These are phyloP conservation scores for Xylaria polymorpha DNA, from an alignment of 2,329 filamentous ascomycete genomes.

Conservation along the genomic window DNA sequence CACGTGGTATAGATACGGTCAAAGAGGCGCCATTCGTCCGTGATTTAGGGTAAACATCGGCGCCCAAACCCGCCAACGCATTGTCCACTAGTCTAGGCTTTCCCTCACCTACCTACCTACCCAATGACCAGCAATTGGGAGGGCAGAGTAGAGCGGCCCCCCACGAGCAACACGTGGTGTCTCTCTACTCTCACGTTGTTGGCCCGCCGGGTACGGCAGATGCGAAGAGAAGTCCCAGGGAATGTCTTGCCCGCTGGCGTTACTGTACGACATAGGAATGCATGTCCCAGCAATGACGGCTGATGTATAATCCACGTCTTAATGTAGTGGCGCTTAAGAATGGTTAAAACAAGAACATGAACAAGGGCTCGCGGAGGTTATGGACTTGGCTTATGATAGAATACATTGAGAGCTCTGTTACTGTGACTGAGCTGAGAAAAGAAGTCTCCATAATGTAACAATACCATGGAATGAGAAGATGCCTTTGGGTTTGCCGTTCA, in stretches of 20 bases:
- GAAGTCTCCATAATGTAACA: constrained; percentile 25
- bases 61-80: constrained; percentile 23
- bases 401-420: constrained; percentile 23
- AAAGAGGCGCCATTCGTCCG: not conserved
- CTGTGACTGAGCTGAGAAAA: constrained; percentile 28
- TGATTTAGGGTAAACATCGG: constrained; percentile 1
- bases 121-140: not conserved
- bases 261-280: constrained; percentile 16
- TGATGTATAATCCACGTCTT: not conserved
- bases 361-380: not conserved
- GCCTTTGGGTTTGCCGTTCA: constrained; percentile 5
- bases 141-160: not conserved
- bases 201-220: not conserved
- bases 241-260: constrained; percentile 25
- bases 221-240: not conserved
- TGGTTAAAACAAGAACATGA: not conserved
- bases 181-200: constrained; percentile 22
- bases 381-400: constrained; percentile 5
- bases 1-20: not conserved
- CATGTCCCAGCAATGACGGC: not conserved
- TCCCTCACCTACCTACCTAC: not conserved
- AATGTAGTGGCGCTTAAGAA: not conserved
- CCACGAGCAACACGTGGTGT: constrained; percentile 36
- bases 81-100: not conserved
- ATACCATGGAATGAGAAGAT: constrained; percentile 23